These are phyloP conservation scores for Fistulinella prunicolor DNA, from an alignment of 768 basidiomycete species.

Conservation along the genomic window DNA sequence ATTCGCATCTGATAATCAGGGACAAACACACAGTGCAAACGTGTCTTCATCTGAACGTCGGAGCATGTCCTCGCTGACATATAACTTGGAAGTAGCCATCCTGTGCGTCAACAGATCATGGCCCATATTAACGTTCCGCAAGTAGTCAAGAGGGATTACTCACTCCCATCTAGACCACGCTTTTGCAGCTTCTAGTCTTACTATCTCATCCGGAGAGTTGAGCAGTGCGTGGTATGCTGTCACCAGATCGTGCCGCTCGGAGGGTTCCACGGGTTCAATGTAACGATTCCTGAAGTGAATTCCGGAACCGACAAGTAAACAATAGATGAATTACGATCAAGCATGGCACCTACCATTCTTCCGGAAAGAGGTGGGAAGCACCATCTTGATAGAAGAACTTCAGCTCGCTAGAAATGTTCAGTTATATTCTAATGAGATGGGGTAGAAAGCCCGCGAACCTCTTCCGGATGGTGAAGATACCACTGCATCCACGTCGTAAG, in stretches of 20 bases:
- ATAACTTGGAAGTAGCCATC: conserved; percentile 79
- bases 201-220: conserved; percentile 65
- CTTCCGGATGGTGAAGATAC: conserved; percentile 85
- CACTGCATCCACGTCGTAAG: conserved; percentile 41
- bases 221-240: conserved; percentile 81
- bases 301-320: neutral
- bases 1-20: too few species aligned
- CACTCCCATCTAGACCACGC: conserved; percentile 93
- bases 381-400: conserved; percentile 93
- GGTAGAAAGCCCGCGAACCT: conserved; percentile 40
- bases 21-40: conserved; percentile 63
- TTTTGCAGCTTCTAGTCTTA: conserved; percentile 65
- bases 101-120: conserved; percentile 35
- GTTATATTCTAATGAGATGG: neutral
- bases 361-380: conserved; percentile 77
- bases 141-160: conserved; percentile 30
- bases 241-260: conserved; percentile 77
- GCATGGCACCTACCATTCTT: conserved; percentile 65
- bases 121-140: neutral
- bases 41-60: conserved; percentile 66
- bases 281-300: conserved; percentile 69
- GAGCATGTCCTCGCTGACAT: conserved; percentile 65
- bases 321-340: neutral
- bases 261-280: conserved; percentile 73
- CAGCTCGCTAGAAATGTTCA: conserved; percentile 53